Evolutionary conservation across 352 stramenopile species (phyloP), one percentile per base, ranked within the genome.

Genomic region (Peronospora destructor): DNA sequence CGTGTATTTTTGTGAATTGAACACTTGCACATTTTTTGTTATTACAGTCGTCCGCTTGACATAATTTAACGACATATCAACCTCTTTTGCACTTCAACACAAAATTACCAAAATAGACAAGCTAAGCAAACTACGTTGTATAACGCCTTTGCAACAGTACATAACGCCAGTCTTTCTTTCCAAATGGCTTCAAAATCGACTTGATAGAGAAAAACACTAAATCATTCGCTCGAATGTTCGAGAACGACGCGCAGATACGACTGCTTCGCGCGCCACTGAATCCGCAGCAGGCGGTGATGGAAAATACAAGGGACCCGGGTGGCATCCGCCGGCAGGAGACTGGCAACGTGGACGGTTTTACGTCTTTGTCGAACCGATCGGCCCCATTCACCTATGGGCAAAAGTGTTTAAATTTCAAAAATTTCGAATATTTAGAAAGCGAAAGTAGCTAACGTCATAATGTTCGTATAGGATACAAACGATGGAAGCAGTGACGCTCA

Each of bases 401-500:
- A 55, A 71, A 71, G 66, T 75, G 48, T 14, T 55, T 44, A 40
- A 17, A 30, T 34, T 21, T 29, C 0, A 2, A 45, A 17, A 30
- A 12, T 53, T 50, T 55, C 36, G 28, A 53, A 46, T 49, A 34
- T 16, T 21, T 33, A 25, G 19, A 25, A 45, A 45, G n/a, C 1
- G 12, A 21, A n/a, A 4, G 2, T 16, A 9, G 4, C 26, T 26
- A 26, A 37, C 36, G 30, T 28, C 53, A 23, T 53, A 26, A 39
- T 34, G 25, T 38, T 50, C 53, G 8, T 41, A 33, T 45, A 87
- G 76, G 45, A 63, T 92, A 35, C 80, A 77, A 53, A 64, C 66
- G 44, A 81, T 81, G 76, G 71, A 91, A 39, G 80, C 74, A 16
- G 42, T 66, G 25, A 81, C 71, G 39, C 64, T 92, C 28, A 81